Evolutionary conservation across 2,329 filamentous ascomycete genomes (phyloP).

Genomic region (Zasmidium citrigriseum): DNA sequence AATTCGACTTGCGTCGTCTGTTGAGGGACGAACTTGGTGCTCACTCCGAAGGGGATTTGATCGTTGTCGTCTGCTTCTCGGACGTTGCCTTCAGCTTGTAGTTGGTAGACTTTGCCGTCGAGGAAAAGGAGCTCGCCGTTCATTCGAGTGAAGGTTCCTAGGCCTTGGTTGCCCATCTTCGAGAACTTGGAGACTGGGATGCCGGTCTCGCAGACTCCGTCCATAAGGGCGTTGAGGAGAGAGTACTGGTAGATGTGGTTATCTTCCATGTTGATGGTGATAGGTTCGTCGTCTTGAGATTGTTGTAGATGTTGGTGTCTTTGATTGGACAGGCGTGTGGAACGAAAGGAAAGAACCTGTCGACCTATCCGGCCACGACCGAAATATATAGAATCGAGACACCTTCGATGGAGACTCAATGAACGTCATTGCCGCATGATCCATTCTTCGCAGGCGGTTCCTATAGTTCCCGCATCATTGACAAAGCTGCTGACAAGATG

Average conservation of each 20-base stretch:
- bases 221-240: conserved; percentile 47
- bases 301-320: too few species aligned
- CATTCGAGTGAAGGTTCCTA: conserved; percentile 49
- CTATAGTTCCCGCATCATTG: neutral
- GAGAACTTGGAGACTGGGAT: conserved; percentile 50
- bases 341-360: neutral
- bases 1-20: conserved; percentile 27
- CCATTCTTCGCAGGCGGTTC: neutral
- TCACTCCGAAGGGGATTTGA: conserved; percentile 43
- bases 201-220: conserved; percentile 48
- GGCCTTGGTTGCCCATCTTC: conserved; percentile 51
- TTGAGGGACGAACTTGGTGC: conserved; percentile 34
- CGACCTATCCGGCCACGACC: neutral
- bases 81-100: conserved; percentile 40
- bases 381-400: neutral
- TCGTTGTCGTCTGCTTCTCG: conserved; percentile 36
- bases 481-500: neutral
- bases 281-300: neutral
- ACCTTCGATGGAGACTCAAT: neutral
- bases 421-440: neutral
- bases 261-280: conserved; percentile 28
- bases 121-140: conserved; percentile 48
- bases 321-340: neutral
- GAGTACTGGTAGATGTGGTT: conserved; percentile 49
- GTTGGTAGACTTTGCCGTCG: conserved; percentile 44